These are phyloP conservation scores for Xerocomellus dryophilus DNA, from an alignment of 768 basidiomycete genomes.

Conservation along the genomic window DNA sequence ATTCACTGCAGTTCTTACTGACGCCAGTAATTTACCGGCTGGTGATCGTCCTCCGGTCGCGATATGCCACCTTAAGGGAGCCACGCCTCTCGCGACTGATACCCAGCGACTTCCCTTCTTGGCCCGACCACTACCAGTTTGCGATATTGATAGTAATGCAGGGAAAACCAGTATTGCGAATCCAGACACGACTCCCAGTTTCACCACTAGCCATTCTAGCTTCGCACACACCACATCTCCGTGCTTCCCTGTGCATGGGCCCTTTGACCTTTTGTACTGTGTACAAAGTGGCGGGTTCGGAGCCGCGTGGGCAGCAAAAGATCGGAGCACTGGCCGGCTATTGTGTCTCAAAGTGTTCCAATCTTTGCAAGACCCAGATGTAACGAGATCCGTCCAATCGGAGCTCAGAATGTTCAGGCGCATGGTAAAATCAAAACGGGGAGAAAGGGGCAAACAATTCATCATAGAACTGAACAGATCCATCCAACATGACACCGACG, in stretches of 20 bases:
- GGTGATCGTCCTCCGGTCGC: background rate
- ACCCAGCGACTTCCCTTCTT: background rate
- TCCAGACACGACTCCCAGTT: background rate
- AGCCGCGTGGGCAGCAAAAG: slow-evolving; percentile 22
- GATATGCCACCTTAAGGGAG: background rate
- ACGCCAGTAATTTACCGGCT: background rate
- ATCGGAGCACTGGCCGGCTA: slow-evolving; percentile 28
- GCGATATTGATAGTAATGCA: background rate
- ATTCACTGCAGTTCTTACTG: background rate
- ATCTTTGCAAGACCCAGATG: slow-evolving; percentile 4
- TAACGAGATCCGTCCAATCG: slow-evolving; percentile 20
- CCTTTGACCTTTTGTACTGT: slow-evolving; percentile 20
- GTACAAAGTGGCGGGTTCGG: slow-evolving; percentile 24
- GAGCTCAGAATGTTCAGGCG: slow-evolving; percentile 38
- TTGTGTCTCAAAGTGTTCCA: slow-evolving; percentile 40
- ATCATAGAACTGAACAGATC: slow-evolving; percentile 40
- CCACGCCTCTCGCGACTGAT: background rate
- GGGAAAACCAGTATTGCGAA: background rate
- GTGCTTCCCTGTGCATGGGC: slow-evolving; percentile 25
- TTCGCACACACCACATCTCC: slow-evolving; percentile 6
- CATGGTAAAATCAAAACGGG: slow-evolving; percentile 24
- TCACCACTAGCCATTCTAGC: background rate
- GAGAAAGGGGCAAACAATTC: slow-evolving; percentile 29
- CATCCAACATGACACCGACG: slow-evolving; percentile 27
- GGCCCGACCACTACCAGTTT: background rate